Percentiles rank a stretch among this genome's conserved stretches.
These are phyloP conservation scores for Nakazawaea anatomiae DNA, from an alignment of 805 yeast species.

Conservation along the genomic window DNA sequence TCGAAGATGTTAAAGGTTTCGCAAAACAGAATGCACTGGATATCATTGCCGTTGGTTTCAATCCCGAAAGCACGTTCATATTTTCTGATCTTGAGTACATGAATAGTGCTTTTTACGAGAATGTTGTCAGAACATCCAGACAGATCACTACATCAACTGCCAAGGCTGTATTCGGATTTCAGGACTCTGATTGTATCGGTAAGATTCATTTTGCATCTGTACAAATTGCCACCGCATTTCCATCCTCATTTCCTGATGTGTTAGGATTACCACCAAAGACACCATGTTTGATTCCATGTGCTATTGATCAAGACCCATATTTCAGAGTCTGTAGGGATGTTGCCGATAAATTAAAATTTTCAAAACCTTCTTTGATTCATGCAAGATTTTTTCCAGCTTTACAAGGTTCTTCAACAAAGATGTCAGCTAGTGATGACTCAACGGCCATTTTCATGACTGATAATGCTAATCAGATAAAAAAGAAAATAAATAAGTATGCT, in stretches of 20 bases:
- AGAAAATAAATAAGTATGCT: slow-evolving; percentile 93
- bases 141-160: slow-evolving; percentile 98
- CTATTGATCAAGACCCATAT: slow-evolving; percentile 98
- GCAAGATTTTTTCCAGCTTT: slow-evolving; percentile 97
- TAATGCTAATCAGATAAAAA: slow-evolving; percentile 84
- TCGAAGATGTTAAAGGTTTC: slow-evolving; percentile 79
- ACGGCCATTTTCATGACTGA: slow-evolving; percentile 95
- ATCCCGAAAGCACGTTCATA: slow-evolving; percentile 90
- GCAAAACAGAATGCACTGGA: slow-evolving; percentile 86
- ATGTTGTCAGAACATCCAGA: slow-evolving; percentile 85
- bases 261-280: slow-evolving; percentile 83
- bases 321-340: slow-evolving; percentile 97
- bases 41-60: slow-evolving; percentile 89
- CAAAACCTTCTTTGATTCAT: slow-evolving; percentile 90
- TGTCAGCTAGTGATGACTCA: slow-evolving; percentile 91
- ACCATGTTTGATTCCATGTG: slow-evolving; percentile 97
- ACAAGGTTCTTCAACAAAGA: slow-evolving; percentile 93
- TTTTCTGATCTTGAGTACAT: slow-evolving; percentile 89
- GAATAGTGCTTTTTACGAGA: slow-evolving; percentile 92
- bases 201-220: slow-evolving; percentile 91
- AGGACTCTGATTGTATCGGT: slow-evolving; percentile 92
- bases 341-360: slow-evolving; percentile 83
- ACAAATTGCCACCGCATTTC: slow-evolving; percentile 94
- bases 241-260: slow-evolving; percentile 92
- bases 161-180: slow-evolving; percentile 93